Evolutionary conservation across 768 basidiomycete genomes (phyloP), one percentile per base, ranked within the genome.

Genomic region (Candolleomyces aberdarensis): DNA sequence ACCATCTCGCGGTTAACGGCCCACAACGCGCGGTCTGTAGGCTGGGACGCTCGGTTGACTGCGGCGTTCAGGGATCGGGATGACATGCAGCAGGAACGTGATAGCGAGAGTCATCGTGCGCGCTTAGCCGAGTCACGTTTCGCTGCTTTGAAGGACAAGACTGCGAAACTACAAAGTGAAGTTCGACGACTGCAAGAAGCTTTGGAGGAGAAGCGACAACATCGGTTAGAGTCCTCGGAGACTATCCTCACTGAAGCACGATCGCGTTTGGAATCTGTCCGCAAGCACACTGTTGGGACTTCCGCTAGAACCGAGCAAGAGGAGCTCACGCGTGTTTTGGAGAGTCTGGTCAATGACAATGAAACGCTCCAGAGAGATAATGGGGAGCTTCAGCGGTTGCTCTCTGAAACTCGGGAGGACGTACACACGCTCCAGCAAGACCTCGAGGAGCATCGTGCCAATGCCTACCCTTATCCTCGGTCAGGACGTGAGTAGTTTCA

Each of bases 341-440:
- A 94, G 70, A 85, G 88, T n/a, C 78, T 96, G 32, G 93, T 95
- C 8, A 84, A 86, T 39, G 91, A 92, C 66, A 96, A 94, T 66
- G 91, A 95, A 65, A 80, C 80, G 26, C 75, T 96, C 56, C 92
- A 91, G 71, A 85, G 84, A 19, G 92, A 94, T 67, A 93, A 91
- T 61, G 80, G 83, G 7, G 92, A 96, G 68, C 74, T 96, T 52
- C 88, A 91, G 60, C 82, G 81, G 51, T 72, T 94, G 9, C 77
- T 98, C 7, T 73, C 83, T 2, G 90, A 93, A 54, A 81, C 90
- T 1, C 83, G 92, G 29, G 93, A 96, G 68, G 91, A 95, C 63
- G 70, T 88, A 5, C 84, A 86, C 58, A 70, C 75, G 1, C 69
- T 93, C 48, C 87, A 87, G 56, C 86, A 86, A 64, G 92, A 96